These are phyloP conservation scores for Comarum palustre DNA, from an alignment of 306 rosid species.

Conservation along the genomic window DNA sequence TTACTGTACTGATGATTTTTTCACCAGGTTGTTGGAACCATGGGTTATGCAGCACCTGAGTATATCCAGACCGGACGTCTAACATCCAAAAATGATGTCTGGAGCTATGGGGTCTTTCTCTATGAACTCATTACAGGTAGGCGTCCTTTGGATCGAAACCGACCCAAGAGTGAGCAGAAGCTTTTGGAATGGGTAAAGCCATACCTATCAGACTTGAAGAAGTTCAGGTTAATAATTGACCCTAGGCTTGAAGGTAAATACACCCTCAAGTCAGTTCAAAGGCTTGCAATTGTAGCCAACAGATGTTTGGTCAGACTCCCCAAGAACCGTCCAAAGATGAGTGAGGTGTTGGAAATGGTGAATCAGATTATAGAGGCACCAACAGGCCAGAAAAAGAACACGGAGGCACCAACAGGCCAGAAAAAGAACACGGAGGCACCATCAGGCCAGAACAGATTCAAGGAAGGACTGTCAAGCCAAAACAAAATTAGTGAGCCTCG, in stretches of 20 bases:
- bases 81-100: conserved; percentile 78
- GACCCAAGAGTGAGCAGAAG: conserved; percentile 93
- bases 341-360: conserved; percentile 80
- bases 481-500: no score
- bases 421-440: background rate
- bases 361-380: conserved; percentile 50
- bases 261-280: conserved; percentile 60
- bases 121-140: conserved; percentile 95
- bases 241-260: conserved; percentile 81
- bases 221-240: conserved; percentile 74
- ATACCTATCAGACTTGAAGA: conserved; percentile 65
- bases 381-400: conserved; percentile 7
- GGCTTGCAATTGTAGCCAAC: conserved; percentile 71
- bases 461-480: conserved; percentile 33
- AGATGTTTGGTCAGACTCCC: conserved; percentile 73
- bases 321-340: conserved; percentile 94
- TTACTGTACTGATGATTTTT: conserved; percentile 29
- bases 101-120: conserved; percentile 95
- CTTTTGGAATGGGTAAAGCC: conserved; percentile 95
- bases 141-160: conserved; percentile 77
- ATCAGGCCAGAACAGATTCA: background rate
- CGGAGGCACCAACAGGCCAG: background rate
- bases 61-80: conserved; percentile 88
- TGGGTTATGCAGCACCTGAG: conserved; percentile 98
- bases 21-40: conserved; percentile 86